phyloP scores from a whole-genome alignment of 352 stramenopile species.

The Globisporangium sylvaticum region DNA sequence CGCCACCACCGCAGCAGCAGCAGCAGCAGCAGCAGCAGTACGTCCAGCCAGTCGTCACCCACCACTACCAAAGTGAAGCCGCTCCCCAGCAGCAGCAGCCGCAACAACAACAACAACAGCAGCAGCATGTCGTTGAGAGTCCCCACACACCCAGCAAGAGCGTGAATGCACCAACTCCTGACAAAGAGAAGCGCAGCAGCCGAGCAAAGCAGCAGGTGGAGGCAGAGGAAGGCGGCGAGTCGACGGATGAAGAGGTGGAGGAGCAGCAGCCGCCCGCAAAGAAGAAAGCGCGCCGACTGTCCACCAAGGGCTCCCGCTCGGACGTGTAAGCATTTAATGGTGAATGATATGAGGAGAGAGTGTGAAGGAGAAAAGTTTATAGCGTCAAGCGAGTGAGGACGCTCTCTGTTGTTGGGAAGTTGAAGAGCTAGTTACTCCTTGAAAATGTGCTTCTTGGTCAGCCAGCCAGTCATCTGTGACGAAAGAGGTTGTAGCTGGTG shows the following conservation, averaged over 20 bases:
- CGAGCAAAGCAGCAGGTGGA: background rate
- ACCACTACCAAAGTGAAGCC: background rate
- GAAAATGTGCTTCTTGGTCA: too few species aligned
- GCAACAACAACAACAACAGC: background rate
- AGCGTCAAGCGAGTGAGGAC: background rate
- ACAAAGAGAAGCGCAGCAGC: background rate
- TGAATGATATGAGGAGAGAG: background rate
- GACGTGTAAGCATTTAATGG: background rate
- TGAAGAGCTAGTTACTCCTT: too few species aligned
- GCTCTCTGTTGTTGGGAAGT: background rate
- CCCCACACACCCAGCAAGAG: background rate
- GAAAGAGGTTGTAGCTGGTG: background rate
- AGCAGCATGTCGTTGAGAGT: background rate
- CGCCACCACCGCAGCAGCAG: background rate
- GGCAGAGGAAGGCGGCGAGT: background rate
- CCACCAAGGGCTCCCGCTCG: constrained; percentile 3
- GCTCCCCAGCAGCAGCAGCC: background rate
- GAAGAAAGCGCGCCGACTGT: background rate
- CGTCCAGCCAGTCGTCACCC: background rate
- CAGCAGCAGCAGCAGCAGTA: background rate
- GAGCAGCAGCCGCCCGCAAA: background rate
- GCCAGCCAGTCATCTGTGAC: background rate
- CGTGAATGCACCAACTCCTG: background rate
- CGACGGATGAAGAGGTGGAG: background rate
- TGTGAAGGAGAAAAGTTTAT: background rate